These are phyloP conservation scores for Dactylonectria estremocensis DNA, from an alignment of 2,329 filamentous ascomycete species.

Conservation along the genomic window DNA sequence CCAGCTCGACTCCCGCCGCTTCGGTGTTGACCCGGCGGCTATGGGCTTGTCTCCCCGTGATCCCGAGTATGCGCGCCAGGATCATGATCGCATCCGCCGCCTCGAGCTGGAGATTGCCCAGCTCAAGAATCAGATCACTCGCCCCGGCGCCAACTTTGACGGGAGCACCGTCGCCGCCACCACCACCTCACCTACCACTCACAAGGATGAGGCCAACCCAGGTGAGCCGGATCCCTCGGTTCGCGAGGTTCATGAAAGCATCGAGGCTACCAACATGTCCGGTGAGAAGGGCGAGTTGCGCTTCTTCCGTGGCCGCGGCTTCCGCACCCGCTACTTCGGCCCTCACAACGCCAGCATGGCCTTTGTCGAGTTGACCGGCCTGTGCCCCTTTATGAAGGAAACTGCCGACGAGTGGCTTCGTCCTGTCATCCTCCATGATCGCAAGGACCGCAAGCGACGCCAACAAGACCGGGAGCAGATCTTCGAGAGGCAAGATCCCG, in stretches of 20 bases:
- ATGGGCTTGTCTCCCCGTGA: slow-evolving; percentile 54
- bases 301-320: slow-evolving; percentile 72
- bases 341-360: slow-evolving; percentile 74
- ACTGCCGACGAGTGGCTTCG: slow-evolving; percentile 74
- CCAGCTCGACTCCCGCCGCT: slow-evolving; percentile 58
- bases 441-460: slow-evolving; percentile 70
- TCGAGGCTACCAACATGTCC: slow-evolving; percentile 57
- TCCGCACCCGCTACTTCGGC: slow-evolving; percentile 73
- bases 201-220: slow-evolving; percentile 59
- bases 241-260: slow-evolving; percentile 58
- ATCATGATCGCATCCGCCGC: slow-evolving; percentile 71
- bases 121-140: slow-evolving; percentile 67
- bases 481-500: slow-evolving; percentile 63
- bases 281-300: slow-evolving; percentile 68
- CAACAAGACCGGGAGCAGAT: slow-evolving; percentile 67
- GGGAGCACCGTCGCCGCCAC: slow-evolving; percentile 66
- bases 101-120: slow-evolving; percentile 73
- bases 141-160: slow-evolving; percentile 63
- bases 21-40: slow-evolving; percentile 51
- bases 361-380: slow-evolving; percentile 70
- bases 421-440: slow-evolving; percentile 69
- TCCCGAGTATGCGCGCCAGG: slow-evolving; percentile 58
- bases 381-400: slow-evolving; percentile 74
- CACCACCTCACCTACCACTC: slow-evolving; percentile 61
- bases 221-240: slow-evolving; percentile 52